phyloP scores from a whole-genome alignment of 2,329 filamentous ascomycete species.

The Colletotrichum coccodes region DNA sequence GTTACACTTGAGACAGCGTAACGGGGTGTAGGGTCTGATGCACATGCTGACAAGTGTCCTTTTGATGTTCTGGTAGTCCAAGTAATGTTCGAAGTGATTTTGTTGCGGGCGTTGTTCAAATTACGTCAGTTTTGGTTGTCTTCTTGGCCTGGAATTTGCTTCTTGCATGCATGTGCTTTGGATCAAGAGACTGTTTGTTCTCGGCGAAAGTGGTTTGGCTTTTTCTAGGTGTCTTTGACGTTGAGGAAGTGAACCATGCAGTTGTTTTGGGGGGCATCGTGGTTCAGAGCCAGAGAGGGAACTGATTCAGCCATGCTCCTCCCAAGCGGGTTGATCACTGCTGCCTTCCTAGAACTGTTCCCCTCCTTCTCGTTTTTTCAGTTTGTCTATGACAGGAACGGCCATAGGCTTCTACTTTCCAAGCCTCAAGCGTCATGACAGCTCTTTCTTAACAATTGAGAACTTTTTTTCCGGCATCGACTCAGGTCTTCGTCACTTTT shows the following conservation, averaged over 20 bases:
- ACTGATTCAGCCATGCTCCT: not conserved
- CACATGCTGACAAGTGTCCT: not conserved
- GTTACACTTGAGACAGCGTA: not conserved
- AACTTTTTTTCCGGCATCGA: not conserved
- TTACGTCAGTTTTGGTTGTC: not conserved
- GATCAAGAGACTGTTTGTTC: not conserved
- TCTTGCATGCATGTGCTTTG: not conserved
- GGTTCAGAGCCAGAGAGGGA: not conserved
- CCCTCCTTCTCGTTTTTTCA: not conserved
- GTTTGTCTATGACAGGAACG: not conserved
- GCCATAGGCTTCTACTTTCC: no score
- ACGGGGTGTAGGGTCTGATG: not conserved
- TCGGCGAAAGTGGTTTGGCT: not conserved
- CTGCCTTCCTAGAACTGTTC: not conserved
- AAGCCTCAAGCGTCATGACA: no score
- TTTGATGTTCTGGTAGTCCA: not conserved
- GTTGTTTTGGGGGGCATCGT: not conserved
- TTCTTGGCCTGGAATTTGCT: not conserved
- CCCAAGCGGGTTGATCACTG: not conserved
- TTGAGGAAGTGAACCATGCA: not conserved
- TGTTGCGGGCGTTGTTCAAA: not conserved
- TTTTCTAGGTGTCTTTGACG: not conserved
- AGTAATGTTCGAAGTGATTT: not conserved
- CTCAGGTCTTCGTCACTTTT: not conserved
- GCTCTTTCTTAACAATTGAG: not conserved